Base-by-base conservation (phyloP, 2,329 filamentous ascomycete genomes). In the Penicillium sp. region DNA sequence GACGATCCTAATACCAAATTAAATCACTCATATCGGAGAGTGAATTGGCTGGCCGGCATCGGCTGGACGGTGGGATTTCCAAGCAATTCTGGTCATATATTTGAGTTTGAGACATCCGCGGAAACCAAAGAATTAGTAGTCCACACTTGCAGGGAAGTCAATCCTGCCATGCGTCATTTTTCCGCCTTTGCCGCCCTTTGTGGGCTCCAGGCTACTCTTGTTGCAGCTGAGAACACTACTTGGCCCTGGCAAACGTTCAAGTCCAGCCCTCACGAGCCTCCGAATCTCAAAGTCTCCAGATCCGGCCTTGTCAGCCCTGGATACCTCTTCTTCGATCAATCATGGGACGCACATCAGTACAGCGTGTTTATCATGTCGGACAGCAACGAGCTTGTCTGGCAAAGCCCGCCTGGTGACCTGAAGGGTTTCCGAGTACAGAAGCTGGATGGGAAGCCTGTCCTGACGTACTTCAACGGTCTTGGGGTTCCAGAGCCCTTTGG, bases 381-480 rank as follows among this genome's bases (percentile, higher is more conserved):
- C 58, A 36, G 15, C 21, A 53, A 53, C 7, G 50, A 71, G 31
- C 61, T 72, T 9, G 60, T 72, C 31, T 72, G 66, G 64, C 65
- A 68, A 41, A 65, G 70, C 3, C 58, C 63, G 11, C 36, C 46
- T 9, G 66, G 62, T 25, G 60, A 63, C 8, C 60, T 63, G 11
- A 59, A 60, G 9, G 68, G 61, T 31, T 60, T 72, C 23, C 62
- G 63, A 21, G 64, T 64, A 2, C 69, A 72, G 55, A 63, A 52
- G 15, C 61, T 70, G 9, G 53, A 66, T 43, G 65, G 60, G 1
- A 44, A 65, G 19, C 66, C 62, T 9, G 69, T 72, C 4, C 54
- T 73, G 25, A 68, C 61, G 9, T 71, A 66, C 57, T 73, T 53
- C 50, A 46, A 53, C 21, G 69, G 68, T 55, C 62, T 39, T 67